Evolutionary conservation across 2,329 filamentous ascomycete species (phyloP), one percentile per base, ranked within the genome.

Genomic region (Nannizziopsis barbatae): DNA sequence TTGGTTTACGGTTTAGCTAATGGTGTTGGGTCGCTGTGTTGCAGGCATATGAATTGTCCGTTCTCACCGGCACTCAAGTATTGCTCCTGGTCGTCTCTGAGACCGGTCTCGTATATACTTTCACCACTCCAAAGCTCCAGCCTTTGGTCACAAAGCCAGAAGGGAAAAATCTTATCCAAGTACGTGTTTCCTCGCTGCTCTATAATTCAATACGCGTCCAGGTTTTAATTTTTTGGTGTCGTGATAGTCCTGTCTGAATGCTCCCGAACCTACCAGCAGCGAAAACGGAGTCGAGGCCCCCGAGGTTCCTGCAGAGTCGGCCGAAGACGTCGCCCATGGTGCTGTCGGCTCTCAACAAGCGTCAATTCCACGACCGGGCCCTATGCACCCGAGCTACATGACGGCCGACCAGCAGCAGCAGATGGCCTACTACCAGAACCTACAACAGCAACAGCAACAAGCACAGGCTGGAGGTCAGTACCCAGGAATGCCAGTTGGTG

Each of bases 151-250:
- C 92, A 55, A 96, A 96, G 75, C 84, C 92, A 14, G 92, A 96
- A 71, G 92, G 92, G 72, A 98, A 98, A 79, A 98, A 98, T 67
- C 75, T 98, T 56, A 96, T 98, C 58, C 92, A 98, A 81, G 92
- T 95, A 79, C 56, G 80, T 60, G 32, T 33, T 17, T 14, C 33
- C 14, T 33, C 35, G 9, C 18, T 31, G 2, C 14, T 4, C 5
- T 18, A n/a, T 12, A 20, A 43, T 20, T 37, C n/a, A 17, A 15
- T 9, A 33, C 49, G 42, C 45, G 45, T 12, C 36, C 10, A 22
- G 47, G 35, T 32, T 41, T 38, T 47, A 47, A 47, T 30, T 35
- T 54, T 7, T 27, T 7, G 60, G 45, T 64, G 58, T 14, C 18
- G 31, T n/a, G 47, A 27, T 45, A 96, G 90, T 89, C 92, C 45